Percentiles rank a stretch among this genome's conserved stretches.
These are phyloP conservation scores for Boletus subcaerulescens DNA, from an alignment of 768 basidiomycete genomes.

Conservation along the genomic window DNA sequence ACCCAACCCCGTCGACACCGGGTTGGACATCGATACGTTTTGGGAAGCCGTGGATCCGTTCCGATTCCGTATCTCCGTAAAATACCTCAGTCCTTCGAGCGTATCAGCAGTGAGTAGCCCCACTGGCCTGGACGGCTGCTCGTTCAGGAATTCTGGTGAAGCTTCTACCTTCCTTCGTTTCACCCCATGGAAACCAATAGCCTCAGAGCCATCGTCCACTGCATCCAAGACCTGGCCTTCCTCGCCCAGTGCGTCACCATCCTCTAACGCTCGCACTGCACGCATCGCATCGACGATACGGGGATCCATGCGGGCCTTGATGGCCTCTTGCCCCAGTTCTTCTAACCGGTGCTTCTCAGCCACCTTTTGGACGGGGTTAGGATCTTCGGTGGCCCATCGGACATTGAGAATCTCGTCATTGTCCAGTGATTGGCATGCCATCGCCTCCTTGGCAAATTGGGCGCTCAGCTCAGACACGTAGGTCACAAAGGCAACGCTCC, in stretches of 20 bases:
- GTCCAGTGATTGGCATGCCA: slow-evolving; percentile 98
- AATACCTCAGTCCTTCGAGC: slow-evolving; percentile 85
- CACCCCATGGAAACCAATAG: slow-evolving; percentile 32
- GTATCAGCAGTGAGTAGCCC: slow-evolving; percentile 83
- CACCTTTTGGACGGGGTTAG: slow-evolving; percentile 88
- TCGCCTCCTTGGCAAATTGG: slow-evolving; percentile 97
- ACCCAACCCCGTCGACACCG: slow-evolving; percentile 46
- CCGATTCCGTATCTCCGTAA: slow-evolving; percentile 80
- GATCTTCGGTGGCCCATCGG: slow-evolving; percentile 98
- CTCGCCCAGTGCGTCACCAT: slow-evolving; percentile 50
- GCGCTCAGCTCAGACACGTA: slow-evolving; percentile 83
- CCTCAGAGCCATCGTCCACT: slow-evolving; percentile 35
- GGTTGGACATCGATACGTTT: slow-evolving; percentile 30
- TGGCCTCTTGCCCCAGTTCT: slow-evolving; percentile 82
- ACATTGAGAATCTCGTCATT: slow-evolving; percentile 98
- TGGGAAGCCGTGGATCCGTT: slow-evolving; percentile 38
- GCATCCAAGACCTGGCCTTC: slow-evolving; percentile 33
- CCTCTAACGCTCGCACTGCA: slow-evolving; percentile 83
- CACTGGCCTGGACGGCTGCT: slow-evolving; percentile 36
- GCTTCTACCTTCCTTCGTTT: slow-evolving; percentile 37
- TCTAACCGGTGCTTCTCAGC: slow-evolving; percentile 82
- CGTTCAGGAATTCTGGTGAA: slow-evolving; percentile 25
- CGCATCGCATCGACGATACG: slow-evolving; percentile 87
- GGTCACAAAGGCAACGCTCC: slow-evolving; percentile 96
- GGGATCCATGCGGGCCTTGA: slow-evolving; percentile 81